Evolutionary conservation across 805 yeast genomes (phyloP).

Genomic region (Teunomyces pallodes): DNA sequence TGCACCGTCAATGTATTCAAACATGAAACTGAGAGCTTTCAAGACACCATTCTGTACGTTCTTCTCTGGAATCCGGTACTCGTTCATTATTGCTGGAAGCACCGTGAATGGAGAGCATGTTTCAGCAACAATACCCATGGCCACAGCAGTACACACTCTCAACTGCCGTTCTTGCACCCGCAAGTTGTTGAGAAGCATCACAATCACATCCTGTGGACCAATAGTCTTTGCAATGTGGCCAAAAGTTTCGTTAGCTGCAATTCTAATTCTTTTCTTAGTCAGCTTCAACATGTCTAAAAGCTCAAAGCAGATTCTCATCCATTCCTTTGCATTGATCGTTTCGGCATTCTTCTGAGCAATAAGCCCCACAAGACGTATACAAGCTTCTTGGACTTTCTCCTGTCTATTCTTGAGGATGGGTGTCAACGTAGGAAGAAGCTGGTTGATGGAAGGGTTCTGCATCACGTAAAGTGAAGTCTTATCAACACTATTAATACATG

Average conservation of each 20-base stretch:
- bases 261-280: constrained; percentile 68
- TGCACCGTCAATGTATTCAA: constrained; percentile 82
- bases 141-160: constrained; percentile 96
- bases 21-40: constrained; percentile 85
- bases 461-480: constrained; percentile 51
- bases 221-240: constrained; percentile 88
- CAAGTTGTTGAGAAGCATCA: constrained; percentile 76
- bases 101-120: constrained; percentile 91
- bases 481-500: constrained; percentile 61
- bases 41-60: constrained; percentile 95
- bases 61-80: constrained; percentile 85
- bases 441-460: constrained; percentile 70
- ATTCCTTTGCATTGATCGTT: constrained; percentile 83
- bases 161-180: constrained; percentile 94
- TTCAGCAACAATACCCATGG: constrained; percentile 94
- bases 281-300: constrained; percentile 85
- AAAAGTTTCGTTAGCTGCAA: constrained; percentile 86
- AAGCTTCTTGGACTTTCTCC: constrained; percentile 84
- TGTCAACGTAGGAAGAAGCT: constrained; percentile 80
- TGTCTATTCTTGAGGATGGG: constrained; percentile 89
- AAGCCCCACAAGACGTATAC: constrained; percentile 74
- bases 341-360: constrained; percentile 82
- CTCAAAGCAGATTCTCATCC: constrained; percentile 96
- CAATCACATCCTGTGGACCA: constrained; percentile 94
- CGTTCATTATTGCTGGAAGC: constrained; percentile 92